Percentiles rank a stretch among this genome's conserved stretches.
Conservation (phyloP, 1,139 yeast genomes). For the Hyphopichia pseudoburtonii region DNA sequence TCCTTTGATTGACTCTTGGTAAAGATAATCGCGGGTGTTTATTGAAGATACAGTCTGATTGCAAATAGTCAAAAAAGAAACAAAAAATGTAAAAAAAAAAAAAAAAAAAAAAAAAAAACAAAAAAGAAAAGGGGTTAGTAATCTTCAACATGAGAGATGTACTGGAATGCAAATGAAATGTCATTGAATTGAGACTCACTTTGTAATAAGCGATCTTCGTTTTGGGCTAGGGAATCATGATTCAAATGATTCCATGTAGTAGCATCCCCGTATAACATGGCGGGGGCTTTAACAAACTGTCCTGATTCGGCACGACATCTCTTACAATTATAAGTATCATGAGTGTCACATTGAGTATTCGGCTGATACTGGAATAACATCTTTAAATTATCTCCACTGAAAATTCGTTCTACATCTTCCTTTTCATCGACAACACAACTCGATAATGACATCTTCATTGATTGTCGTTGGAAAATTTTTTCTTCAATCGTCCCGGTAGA, state of each 20-base stretch:
- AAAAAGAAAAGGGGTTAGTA: too few relatives aligned
- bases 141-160: conserved; percentile 63
- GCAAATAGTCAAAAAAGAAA: too few relatives aligned
- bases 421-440: conserved; percentile 97
- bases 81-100: too few relatives aligned
- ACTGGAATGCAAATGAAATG: conserved; percentile 88
- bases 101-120: too few relatives aligned
- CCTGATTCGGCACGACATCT: conserved; percentile 62
- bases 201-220: conserved; percentile 74
- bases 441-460: conserved; percentile 91
- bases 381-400: conserved; percentile 76
- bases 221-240: conserved; percentile 55
- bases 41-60: too few relatives aligned
- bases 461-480: conserved; percentile 92
- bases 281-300: conserved; percentile 68
- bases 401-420: conserved; percentile 90
- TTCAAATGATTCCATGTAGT: conserved; percentile 95
- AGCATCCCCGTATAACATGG: conserved; percentile 96
- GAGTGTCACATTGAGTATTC: conserved; percentile 82
- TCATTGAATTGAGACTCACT: conserved; percentile 72
- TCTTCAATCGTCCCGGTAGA: conserved; percentile 96
- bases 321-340: conserved; percentile 85
- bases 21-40: too few relatives aligned
- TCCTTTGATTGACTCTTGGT: too few relatives aligned
- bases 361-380: conserved; percentile 73